Evolutionary conservation across 73 alveolate genomes (phyloP).

Genomic region (Diophrys appendiculata): DNA sequence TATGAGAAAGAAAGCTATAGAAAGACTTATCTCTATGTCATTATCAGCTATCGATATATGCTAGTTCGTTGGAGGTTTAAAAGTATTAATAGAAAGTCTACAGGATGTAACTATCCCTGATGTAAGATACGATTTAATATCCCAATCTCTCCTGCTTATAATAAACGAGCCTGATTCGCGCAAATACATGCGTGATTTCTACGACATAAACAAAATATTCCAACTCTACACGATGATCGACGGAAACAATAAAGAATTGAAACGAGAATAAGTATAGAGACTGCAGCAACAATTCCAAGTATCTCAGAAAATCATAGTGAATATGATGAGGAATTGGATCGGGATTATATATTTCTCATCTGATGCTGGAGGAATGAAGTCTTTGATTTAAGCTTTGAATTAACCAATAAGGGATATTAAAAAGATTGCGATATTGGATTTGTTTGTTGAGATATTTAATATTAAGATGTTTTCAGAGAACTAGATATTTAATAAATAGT

Average conservation of each 20-base stretch:
- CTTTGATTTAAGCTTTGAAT: conserved; percentile 44
- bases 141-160: conserved; percentile 40
- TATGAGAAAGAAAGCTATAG: conserved; percentile 55
- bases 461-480: conserved; percentile 24
- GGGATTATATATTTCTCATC: conserved; percentile 61
- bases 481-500: background rate
- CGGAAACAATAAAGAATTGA: conserved; percentile 61
- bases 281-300: conserved; percentile 25
- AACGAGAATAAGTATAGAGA: conserved; percentile 34
- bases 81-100: conserved; percentile 49
- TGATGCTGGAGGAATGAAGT: conserved; percentile 47
- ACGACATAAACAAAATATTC: conserved; percentile 53
- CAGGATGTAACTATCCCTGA: conserved; percentile 47
- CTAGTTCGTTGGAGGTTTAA: conserved; percentile 59
- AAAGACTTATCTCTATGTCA: conserved; percentile 28
- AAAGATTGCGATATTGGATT: conserved; percentile 59
- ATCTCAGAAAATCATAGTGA: conserved; percentile 57
- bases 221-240: conserved; percentile 57
- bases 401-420: conserved; percentile 51
- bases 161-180: conserved; percentile 57
- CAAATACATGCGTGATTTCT: conserved; percentile 41
- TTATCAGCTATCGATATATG: conserved; percentile 39
- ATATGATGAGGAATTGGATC: conserved; percentile 65
- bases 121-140: conserved; percentile 57
- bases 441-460: conserved; percentile 63